Conservation (phyloP, 2,329 filamentous ascomycete species). For the Stemphylium lycopersici region DNA sequence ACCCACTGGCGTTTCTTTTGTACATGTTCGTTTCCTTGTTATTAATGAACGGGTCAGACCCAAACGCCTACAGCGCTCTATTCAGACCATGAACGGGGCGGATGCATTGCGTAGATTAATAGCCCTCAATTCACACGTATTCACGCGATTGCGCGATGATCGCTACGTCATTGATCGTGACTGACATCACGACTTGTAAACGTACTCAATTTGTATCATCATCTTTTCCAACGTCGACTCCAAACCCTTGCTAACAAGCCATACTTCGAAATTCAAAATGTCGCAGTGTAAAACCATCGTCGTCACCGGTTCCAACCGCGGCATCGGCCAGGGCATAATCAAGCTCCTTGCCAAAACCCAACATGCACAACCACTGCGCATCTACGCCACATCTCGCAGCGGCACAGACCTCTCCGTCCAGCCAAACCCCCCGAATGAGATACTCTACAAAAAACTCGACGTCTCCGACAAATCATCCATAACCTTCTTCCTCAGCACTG, state of each 20-base stretch:
- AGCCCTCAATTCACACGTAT: not conserved
- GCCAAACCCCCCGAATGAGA: constrained; percentile 8
- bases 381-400: constrained; percentile 29
- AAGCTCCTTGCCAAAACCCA: constrained; percentile 25
- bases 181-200: constrained; percentile 7
- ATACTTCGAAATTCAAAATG: constrained; percentile 7
- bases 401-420: constrained; percentile 19
- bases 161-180: constrained; percentile 7
- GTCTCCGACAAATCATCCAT: constrained; percentile 22
- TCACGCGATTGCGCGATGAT: not conserved
- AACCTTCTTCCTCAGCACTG: constrained; percentile 13
- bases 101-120: too few species aligned
- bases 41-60: too few species aligned
- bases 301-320: constrained; percentile 32
- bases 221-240: not conserved
- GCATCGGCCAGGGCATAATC: constrained; percentile 30
- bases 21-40: too few species aligned
- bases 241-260: too few species aligned
- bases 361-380: constrained; percentile 16
- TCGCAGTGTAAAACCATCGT: constrained; percentile 21
- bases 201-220: not conserved
- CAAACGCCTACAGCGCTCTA: too few species aligned
- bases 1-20: too few species aligned
- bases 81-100: too few species aligned
- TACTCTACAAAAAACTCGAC: constrained; percentile 24